A percentile compares a stretch with the other conserved stretches of the same genome.
phyloP scores from a whole-genome alignment of 495 filamentous ascomycete genomes.

The Aspergillus avenaceus region DNA sequence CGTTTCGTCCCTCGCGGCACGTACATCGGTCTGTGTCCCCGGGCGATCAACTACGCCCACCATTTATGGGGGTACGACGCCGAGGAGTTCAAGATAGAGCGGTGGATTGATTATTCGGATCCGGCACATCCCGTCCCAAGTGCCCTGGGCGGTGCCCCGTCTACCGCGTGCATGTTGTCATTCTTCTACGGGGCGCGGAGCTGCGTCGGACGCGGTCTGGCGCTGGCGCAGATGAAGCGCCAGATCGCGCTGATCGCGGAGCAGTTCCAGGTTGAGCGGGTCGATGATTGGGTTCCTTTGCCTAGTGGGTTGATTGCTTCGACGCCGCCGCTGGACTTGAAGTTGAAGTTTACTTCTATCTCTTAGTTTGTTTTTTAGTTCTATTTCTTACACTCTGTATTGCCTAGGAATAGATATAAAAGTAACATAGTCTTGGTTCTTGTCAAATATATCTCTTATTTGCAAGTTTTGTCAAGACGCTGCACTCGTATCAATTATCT shows the following conservation, averaged over 20 bases:
- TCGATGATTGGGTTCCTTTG: background rate
- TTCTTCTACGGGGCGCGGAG: constrained; percentile 8
- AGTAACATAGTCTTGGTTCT: no score
- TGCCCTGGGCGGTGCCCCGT: background rate
- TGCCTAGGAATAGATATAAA: no score
- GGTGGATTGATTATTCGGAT: constrained; percentile 27
- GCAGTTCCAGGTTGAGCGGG: background rate
- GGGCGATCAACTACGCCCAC: constrained; percentile 25
- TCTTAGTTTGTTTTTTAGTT: no score
- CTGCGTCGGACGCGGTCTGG: constrained; percentile 1
- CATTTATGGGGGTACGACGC: constrained; percentile 38
- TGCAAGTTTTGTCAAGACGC: no score
- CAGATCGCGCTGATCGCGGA: background rate
- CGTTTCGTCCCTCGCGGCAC: constrained; percentile 23
- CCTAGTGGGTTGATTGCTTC: background rate
- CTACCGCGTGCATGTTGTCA: background rate
- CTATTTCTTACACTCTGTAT: no score
- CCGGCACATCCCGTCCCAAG: background rate
- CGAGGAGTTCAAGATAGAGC: constrained; percentile 36
- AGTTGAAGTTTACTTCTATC: background rate
- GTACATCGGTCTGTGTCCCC: constrained; percentile 28
- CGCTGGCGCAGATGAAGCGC: background rate
- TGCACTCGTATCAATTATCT: no score
- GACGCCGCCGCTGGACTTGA: background rate
- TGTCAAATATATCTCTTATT: no score